These are phyloP conservation scores for Verbascum thapsus DNA, from an alignment of 257 asterid genomes.

Conservation along the genomic window DNA sequence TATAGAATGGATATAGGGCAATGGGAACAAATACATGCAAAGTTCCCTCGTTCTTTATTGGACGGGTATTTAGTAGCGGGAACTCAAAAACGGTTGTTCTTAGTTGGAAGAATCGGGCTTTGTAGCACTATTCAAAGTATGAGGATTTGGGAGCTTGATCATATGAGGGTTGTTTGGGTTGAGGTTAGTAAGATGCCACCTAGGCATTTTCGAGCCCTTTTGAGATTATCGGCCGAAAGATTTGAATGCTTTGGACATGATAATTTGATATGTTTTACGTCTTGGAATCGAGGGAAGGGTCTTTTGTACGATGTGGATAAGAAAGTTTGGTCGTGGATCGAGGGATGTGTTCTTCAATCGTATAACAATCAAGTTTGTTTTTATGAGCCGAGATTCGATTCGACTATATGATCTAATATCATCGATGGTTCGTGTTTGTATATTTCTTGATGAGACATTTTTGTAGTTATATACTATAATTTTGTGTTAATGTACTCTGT, in stretches of 20 bases:
- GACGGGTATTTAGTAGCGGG: conserved; percentile 97
- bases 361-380: conserved; percentile 94
- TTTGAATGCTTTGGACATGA: conserved; percentile 98
- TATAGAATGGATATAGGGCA: conserved; percentile 78
- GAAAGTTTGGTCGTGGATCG: conserved; percentile 95
- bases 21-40: conserved; percentile 98
- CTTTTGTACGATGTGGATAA: conserved; percentile 92
- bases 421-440: no score
- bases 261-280: conserved; percentile 90
- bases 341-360: conserved; percentile 91
- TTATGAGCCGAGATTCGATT: conserved; percentile 98
- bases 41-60: conserved; percentile 87
- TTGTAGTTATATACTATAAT: no score
- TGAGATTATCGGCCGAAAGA: conserved; percentile 93
- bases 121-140: conserved; percentile 89
- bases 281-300: conserved; percentile 97
- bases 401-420: conserved; percentile 57
- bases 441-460: no score
- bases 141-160: conserved; percentile 99
- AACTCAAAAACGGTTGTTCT: conserved; percentile 74
- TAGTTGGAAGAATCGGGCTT: conserved; percentile 93
- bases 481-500: no score
- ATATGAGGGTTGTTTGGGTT: conserved; percentile 70
- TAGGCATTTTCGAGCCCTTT: conserved; percentile 82
- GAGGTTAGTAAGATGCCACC: conserved; percentile 96